These are phyloP conservation scores for Russula olivacea DNA, from an alignment of 768 basidiomycete genomes.

Conservation along the genomic window DNA sequence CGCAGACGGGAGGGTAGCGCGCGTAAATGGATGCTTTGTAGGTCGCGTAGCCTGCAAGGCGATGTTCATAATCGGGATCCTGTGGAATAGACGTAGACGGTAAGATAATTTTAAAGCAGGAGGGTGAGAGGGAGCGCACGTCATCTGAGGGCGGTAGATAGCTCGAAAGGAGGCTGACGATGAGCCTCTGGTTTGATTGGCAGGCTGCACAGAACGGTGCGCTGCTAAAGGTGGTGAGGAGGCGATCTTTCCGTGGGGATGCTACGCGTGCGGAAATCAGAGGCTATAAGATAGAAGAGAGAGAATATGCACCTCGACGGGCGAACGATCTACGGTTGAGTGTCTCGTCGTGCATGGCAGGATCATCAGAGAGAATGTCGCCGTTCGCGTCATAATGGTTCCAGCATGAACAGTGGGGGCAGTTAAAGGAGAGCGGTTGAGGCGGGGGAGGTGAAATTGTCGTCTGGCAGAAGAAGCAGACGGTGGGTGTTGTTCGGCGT, in stretches of 20 bases:
- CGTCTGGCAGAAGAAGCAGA: constrained; percentile 71
- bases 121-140: constrained; percentile 40
- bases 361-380: constrained; percentile 77
- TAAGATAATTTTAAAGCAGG: constrained; percentile 9
- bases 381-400: constrained; percentile 68
- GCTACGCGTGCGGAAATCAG: constrained; percentile 35
- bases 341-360: constrained; percentile 79
- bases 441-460: constrained; percentile 36
- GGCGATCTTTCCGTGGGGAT: constrained; percentile 60
- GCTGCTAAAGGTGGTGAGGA: constrained; percentile 55
- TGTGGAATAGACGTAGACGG: constrained; percentile 30
- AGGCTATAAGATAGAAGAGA: constrained; percentile 1
- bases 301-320: constrained; percentile 51
- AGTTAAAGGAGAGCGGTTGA: constrained; percentile 56
- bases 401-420: constrained; percentile 62
- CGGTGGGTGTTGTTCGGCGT: constrained; percentile 40
- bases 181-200: constrained; percentile 86
- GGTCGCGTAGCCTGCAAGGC: constrained; percentile 57
- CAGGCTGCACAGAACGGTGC: constrained; percentile 81
- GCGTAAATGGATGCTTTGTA: constrained; percentile 70
- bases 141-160: constrained; percentile 71
- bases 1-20: constrained; percentile 87
- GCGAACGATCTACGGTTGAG: constrained; percentile 67
- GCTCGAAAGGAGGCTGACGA: constrained; percentile 81
- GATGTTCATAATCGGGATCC: constrained; percentile 66